phyloP scores from a whole-genome alignment of 345 rosid species.

The Syzygium aqueum region DNA sequence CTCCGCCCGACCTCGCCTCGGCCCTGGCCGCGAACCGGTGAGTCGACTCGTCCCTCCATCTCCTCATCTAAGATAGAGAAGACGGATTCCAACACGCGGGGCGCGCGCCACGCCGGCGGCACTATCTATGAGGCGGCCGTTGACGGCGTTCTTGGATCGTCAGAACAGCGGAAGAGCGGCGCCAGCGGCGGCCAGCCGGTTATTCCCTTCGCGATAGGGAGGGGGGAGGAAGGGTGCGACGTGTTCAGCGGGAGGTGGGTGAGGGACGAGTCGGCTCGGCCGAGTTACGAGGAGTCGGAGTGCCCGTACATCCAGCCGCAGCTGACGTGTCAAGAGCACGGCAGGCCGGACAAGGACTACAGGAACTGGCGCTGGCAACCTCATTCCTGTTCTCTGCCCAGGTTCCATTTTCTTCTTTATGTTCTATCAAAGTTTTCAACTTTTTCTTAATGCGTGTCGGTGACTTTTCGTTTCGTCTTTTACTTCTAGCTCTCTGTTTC shows the following conservation, averaged over 20 bases:
- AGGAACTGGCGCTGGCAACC: conserved; percentile 95
- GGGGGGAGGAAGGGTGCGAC: conserved; percentile 57
- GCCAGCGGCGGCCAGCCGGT: conserved; percentile 13
- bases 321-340: conserved; percentile 91
- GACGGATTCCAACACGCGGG: background rate
- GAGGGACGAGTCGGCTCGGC: conserved; percentile 57
- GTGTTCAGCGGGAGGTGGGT: conserved; percentile 92
- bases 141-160: conserved; percentile 10
- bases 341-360: conserved; percentile 74
- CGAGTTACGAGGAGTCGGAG: conserved; percentile 78
- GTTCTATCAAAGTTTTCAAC: background rate
- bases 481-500: background rate
- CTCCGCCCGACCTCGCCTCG: conserved; percentile 30
- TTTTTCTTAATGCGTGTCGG: background rate
- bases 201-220: conserved; percentile 52
- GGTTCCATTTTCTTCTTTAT: conserved; percentile 22
- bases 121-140: conserved; percentile 13
- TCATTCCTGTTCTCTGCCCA: conserved; percentile 71
- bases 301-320: conserved; percentile 99
- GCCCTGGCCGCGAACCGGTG: conserved; percentile 26
- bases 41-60: background rate
- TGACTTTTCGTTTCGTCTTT: background rate
- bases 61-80: background rate
- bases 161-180: conserved; percentile 18
- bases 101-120: background rate